phyloP scores from a whole-genome alignment of 2,329 filamentous ascomycete genomes.

The Phaeomoniella chlamydospora region DNA sequence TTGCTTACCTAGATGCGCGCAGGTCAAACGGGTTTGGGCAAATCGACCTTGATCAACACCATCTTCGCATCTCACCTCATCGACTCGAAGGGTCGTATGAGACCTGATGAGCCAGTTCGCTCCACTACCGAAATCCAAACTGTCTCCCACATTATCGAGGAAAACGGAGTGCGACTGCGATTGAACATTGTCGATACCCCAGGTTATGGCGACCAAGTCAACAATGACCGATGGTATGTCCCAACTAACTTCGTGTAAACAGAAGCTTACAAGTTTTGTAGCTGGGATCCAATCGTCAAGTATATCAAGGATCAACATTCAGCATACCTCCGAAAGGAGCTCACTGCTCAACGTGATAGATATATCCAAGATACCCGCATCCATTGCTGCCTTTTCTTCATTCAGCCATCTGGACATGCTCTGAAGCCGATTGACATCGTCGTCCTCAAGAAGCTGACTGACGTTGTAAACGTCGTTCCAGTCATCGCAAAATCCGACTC shows the following conservation, averaged over 20 bases:
- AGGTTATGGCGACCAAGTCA: slow-evolving; percentile 95
- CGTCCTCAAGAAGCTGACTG: slow-evolving; percentile 96
- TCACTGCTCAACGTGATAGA: slow-evolving; percentile 95
- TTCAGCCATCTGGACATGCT: slow-evolving; percentile 93
- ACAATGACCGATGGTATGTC: slow-evolving; percentile 83
- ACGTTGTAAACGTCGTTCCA: slow-evolving; percentile 97
- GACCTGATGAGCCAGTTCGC: slow-evolving; percentile 84
- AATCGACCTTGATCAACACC: slow-evolving; percentile 98
- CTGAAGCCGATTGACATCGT: slow-evolving; percentile 99
- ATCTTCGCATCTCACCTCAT: slow-evolving; percentile 99
- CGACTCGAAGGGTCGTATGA: slow-evolving; percentile 91
- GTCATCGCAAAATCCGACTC: slow-evolving; percentile 98
- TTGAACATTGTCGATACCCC: slow-evolving; percentile 99
- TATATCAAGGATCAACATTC: slow-evolving; percentile 99
- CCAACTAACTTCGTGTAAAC: slow-evolving; percentile 1
- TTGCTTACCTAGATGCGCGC: slow-evolving; percentile 4
- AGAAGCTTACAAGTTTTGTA: slow-evolving; percentile 14
- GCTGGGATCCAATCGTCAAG: slow-evolving; percentile 99
- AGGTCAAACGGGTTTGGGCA: slow-evolving; percentile 98
- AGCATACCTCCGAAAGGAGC: slow-evolving; percentile 96
- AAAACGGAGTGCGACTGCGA: slow-evolving; percentile 93
- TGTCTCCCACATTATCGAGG: slow-evolving; percentile 96
- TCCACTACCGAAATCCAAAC: slow-evolving; percentile 96
- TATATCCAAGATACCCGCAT: slow-evolving; percentile 99
- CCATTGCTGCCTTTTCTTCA: slow-evolving; percentile 99